A percentile compares a stretch with the other conserved stretches of the same genome.
These are phyloP conservation scores for Boletales sp. DNA, from an alignment of 768 basidiomycete genomes.

Conservation along the genomic window DNA sequence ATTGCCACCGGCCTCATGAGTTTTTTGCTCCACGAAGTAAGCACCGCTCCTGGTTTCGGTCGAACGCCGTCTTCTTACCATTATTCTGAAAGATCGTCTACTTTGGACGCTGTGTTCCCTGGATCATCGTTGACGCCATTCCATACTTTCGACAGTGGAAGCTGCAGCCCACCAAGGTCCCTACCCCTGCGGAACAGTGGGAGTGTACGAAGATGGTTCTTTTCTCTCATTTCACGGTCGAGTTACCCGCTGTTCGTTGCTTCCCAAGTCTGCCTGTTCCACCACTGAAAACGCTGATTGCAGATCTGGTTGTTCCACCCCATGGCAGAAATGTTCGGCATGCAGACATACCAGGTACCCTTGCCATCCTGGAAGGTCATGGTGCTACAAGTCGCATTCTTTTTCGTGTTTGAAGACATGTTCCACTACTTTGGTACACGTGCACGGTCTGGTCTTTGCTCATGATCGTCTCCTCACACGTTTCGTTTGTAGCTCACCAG, in stretches of 20 bases:
- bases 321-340: conserved; percentile 80
- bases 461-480: not conserved
- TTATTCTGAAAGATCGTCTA: conserved; percentile 71
- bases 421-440: conserved; percentile 83
- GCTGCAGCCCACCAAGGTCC: conserved; percentile 82
- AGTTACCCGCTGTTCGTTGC: conserved; percentile 74
- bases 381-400: conserved; percentile 73
- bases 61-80: not conserved
- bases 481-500: conserved; percentile 65
- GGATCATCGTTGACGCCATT: conserved; percentile 92
- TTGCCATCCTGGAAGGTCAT: conserved; percentile 74
- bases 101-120: conserved; percentile 92
- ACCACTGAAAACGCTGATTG: not conserved
- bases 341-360: conserved; percentile 91
- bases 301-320: conserved; percentile 93
- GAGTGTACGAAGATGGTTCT: conserved; percentile 93
- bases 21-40: conserved; percentile 90
- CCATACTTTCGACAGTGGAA: conserved; percentile 96
- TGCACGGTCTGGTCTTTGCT: too few species aligned
- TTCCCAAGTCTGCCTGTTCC: not conserved
- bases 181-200: conserved; percentile 84
- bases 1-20: conserved; percentile 93
- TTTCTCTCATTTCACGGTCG: conserved; percentile 92
- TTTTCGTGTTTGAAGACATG: conserved; percentile 95
- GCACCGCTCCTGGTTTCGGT: conserved; percentile 19